Evolutionary conservation across 208 protist species (phyloP).

Genomic region (Wallacemonas collosoma): DNA sequence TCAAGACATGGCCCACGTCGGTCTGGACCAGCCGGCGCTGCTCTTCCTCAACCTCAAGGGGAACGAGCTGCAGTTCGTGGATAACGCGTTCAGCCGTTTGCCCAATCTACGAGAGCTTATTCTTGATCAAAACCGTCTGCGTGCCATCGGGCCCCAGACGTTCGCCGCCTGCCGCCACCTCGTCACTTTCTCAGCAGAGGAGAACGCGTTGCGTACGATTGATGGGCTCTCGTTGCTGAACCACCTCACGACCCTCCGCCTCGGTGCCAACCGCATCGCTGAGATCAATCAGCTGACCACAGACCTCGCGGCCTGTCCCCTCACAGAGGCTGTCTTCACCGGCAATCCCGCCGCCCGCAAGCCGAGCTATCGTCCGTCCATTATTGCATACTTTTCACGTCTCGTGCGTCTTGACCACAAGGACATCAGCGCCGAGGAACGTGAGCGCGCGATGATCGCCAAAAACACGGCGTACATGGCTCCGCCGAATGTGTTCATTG

Average conservation of each 20-base stretch:
- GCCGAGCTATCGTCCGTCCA: conserved; percentile 60
- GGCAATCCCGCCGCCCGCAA: conserved; percentile 86
- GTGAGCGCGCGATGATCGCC: conserved; percentile 48
- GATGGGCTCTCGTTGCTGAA: conserved; percentile 58
- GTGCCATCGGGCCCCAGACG: conserved; percentile 48
- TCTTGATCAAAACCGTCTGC: conserved; percentile 92
- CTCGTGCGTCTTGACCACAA: conserved; percentile 59
- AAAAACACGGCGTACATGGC: conserved; percentile 30
- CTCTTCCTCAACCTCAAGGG: conserved; percentile 87
- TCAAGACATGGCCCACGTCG: conserved; percentile 50
- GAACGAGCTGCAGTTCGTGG: conserved; percentile 87
- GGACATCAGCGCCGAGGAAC: conserved; percentile 72
- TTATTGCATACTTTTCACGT: conserved; percentile 45
- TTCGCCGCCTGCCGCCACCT: conserved; percentile 62
- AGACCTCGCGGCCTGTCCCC: conserved; percentile 44
- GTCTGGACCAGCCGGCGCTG: conserved; percentile 58
- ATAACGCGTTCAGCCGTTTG: conserved; percentile 71
- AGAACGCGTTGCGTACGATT: conserved; percentile 73
- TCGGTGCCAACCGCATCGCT: conserved; percentile 75
- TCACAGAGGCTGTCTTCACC: conserved; percentile 40
- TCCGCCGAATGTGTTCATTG: conserved; percentile 78
- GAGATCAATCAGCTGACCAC: conserved; percentile 53
- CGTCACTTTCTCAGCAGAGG: conserved; percentile 63
- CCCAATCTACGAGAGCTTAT: conserved; percentile 87
- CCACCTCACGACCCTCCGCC: conserved; percentile 46